Conservation (phyloP, 768 basidiomycete species). For the Dendrothele bispora region DNA sequence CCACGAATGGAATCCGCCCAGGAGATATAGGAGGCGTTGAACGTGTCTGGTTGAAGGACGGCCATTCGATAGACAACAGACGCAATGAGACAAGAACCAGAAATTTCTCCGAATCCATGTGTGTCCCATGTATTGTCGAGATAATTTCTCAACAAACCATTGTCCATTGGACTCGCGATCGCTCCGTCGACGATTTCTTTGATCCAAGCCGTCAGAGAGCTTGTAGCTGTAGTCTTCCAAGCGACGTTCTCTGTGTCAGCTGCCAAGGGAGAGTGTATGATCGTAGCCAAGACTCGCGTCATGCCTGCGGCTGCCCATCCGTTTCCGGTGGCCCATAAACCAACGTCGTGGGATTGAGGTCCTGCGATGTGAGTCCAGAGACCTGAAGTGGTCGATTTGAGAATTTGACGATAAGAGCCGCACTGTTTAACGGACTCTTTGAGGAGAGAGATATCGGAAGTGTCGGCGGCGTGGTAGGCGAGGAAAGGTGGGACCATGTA, state of each 20-base stretch:
- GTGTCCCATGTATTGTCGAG: constrained; percentile 13
- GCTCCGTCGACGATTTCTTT: constrained; percentile 37
- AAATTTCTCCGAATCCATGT: constrained; percentile 13
- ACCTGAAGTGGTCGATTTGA: constrained; percentile 22
- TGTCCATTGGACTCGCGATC: constrained; percentile 6
- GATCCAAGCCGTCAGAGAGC: constrained; percentile 39
- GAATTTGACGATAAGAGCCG: constrained; percentile 39
- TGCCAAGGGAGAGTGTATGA: constrained; percentile 38
- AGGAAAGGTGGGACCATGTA: constrained; percentile 55
- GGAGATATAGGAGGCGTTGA: constrained; percentile 1
- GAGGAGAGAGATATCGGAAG: constrained; percentile 33
- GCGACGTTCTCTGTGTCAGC: constrained; percentile 21
- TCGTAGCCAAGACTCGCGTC: constrained; percentile 56
- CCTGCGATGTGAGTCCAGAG: constrained; percentile 36
- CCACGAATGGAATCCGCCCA: constrained; percentile 13
- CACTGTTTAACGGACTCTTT: constrained; percentile 38
- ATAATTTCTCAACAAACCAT: constrained; percentile 15
- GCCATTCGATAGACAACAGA: constrained; percentile 14
- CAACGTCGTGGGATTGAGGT: constrained; percentile 34
- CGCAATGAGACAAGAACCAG: constrained; percentile 10
- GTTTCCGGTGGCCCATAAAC: constrained; percentile 57
- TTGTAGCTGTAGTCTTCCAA: constrained; percentile 15
- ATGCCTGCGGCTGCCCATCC: constrained; percentile 75
- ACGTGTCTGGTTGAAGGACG: constrained; percentile 6
- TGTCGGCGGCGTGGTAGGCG: constrained; percentile 45